phyloP scores from a whole-genome alignment of 2,329 filamentous ascomycete genomes.

The Pyricularia sp. region DNA sequence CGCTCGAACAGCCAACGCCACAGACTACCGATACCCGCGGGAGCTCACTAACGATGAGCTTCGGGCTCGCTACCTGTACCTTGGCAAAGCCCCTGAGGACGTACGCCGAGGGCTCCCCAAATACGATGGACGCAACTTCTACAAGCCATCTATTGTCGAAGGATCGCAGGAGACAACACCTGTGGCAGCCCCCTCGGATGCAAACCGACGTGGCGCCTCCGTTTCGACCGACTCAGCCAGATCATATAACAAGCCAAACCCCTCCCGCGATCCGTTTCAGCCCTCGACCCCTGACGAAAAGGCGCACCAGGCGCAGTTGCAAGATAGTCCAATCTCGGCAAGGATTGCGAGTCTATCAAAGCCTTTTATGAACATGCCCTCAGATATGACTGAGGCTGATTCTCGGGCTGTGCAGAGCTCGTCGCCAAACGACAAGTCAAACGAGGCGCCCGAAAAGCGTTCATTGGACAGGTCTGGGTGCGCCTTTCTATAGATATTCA shows the following conservation, averaged over 20 bases:
- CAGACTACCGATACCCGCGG: constrained; percentile 41
- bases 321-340: background rate
- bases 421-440: background rate
- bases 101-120: constrained; percentile 42
- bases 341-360: background rate
- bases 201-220: background rate
- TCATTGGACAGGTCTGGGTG: constrained; percentile 1
- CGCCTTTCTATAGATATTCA: background rate
- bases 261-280: constrained; percentile 2
- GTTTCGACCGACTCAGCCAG: background rate
- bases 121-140: constrained; percentile 54
- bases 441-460: constrained; percentile 2
- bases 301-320: background rate
- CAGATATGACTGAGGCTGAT: background rate
- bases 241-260: background rate
- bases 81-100: constrained; percentile 40
- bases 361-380: background rate
- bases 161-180: constrained; percentile 1
- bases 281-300: constrained; percentile 3
- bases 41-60: constrained; percentile 46
- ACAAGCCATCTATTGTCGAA: constrained; percentile 37
- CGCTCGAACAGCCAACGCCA: constrained; percentile 25
- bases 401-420: background rate
- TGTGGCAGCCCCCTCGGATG: background rate
- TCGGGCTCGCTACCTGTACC: constrained; percentile 46